Base-by-base conservation (phyloP, 2,329 filamentous ascomycete species). In the Zarea fungicola region DNA sequence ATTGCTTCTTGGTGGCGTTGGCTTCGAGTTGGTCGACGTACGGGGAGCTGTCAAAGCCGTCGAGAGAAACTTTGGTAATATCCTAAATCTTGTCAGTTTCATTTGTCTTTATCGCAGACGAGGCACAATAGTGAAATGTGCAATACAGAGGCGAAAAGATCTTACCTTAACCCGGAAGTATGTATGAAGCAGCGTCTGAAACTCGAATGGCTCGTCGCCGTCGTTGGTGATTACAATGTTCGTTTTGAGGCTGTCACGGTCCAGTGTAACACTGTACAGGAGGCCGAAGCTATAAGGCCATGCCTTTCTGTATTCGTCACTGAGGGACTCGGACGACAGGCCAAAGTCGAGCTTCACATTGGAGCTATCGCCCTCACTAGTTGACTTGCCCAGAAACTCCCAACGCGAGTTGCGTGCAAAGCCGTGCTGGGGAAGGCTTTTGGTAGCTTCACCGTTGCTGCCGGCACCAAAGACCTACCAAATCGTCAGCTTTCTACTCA, bases 321-420 rank as follows among this genome's bases (percentile, higher is more conserved):
- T 79, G 50, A 97, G 74, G 62, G 84, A 85, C 44, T 79, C 76
- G 23, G 82, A 79, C 44, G 86, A 89, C 29, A 99, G 83, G 23
- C 92, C 93, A 67, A 99, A 97, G 72, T 99, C 93, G 52, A 99
- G 84, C 77, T 95, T 96, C 56, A 97, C 84, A 42, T 83, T 84
- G 32, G 61, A 82, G 74, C 62, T 87, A 78, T 70, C 52, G 66
- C 69, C 58, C 64, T 73, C 71, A 56, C 69, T 72, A 46, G 72
- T 71, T 36, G 85, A 89, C 71, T 92, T 95, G 62, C 91, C 91
- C 44, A 99, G 77, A 65, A 93, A 96, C 67, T 97, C 91, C 93
- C 93, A 99, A 54, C 80, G 80, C 39, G 85, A 87, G 62, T 81
- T 91, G 59, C 93, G 89, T 32, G 92, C 93, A 69, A 99, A 95